Conservation (phyloP, 768 basidiomycete species). For the Kwoniella shandongensis region DNA sequence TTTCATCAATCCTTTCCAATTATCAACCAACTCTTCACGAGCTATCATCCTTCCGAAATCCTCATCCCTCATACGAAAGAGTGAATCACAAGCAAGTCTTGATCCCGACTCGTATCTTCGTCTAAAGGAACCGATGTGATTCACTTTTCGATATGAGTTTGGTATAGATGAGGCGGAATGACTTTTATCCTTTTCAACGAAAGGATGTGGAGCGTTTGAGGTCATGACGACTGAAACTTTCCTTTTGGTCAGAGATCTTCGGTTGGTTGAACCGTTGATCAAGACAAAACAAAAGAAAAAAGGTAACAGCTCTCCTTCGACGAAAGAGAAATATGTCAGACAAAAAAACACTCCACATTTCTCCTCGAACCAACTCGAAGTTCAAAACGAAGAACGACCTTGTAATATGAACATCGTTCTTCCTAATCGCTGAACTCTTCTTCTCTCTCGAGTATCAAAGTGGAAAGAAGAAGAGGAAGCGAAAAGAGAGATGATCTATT, state of each 20-base stretch:
- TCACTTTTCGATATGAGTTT: background rate
- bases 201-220: constrained; percentile 1
- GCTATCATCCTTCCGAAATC: background rate
- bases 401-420: background rate
- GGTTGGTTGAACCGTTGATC: background rate
- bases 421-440: background rate
- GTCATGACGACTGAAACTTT: background rate
- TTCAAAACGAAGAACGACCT: too few species aligned
- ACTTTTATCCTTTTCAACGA: background rate
- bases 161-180: background rate
- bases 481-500: constrained; percentile 10
- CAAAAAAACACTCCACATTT: too few species aligned
- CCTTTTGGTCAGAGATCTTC: background rate
- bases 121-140: constrained; percentile 7
- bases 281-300: background rate
- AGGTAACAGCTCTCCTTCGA: background rate
- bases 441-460: background rate
- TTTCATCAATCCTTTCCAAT: constrained; percentile 20
- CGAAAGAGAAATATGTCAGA: too few species aligned
- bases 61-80: too few species aligned
- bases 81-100: too few species aligned
- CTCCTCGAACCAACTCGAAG: too few species aligned
- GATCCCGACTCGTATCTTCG: constrained; percentile 43
- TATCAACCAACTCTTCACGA: background rate
- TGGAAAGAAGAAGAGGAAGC: constrained; percentile 3